These are phyloP conservation scores for Trametes versicolor DNA, from an alignment of 1,284 basidiomycete genomes.

Conservation along the genomic window DNA sequence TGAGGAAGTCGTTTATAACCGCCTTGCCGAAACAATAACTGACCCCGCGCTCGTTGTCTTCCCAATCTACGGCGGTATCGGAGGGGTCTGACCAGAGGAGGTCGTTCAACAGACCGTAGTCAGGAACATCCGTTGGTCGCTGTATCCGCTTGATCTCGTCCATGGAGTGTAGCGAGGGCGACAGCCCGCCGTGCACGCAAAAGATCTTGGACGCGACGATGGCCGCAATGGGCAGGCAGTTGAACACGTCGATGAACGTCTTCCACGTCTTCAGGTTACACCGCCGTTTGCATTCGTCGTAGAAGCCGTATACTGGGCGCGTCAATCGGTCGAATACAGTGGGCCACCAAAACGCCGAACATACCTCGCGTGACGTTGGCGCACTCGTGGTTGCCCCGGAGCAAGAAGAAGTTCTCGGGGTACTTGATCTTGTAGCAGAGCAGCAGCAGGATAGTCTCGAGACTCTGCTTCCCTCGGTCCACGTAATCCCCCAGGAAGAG, in stretches of 20 bases:
- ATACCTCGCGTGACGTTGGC: conserved; percentile 97
- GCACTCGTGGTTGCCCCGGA: conserved; percentile 99
- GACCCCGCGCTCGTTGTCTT: conserved; percentile 99
- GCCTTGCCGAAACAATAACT: conserved; percentile 99
- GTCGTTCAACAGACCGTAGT: conserved; percentile 98
- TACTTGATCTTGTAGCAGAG: conserved; percentile 99
- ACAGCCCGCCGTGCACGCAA: conserved; percentile 98
- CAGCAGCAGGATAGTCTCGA: conserved; percentile 97
- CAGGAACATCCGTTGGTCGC: conserved; percentile 98
- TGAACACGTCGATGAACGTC: conserved; percentile 99
- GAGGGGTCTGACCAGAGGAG: conserved; percentile 98
- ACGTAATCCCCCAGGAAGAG: conserved; percentile 99
- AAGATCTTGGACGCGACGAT: conserved; percentile 99
- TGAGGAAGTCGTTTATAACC: conserved; percentile 96
- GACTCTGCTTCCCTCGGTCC: conserved; percentile 97
- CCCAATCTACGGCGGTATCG: conserved; percentile 98
- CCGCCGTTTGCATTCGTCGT: conserved; percentile 99
- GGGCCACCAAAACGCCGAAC: conserved; percentile 37
- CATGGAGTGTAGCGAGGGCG: conserved; percentile 98
- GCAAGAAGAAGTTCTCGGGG: conserved; percentile 99
- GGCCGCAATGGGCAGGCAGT: conserved; percentile 97
- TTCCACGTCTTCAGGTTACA: conserved; percentile 99
- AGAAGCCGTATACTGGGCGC: conserved; percentile 94
- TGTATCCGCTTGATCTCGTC: conserved; percentile 99
- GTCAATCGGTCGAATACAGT: conserved; percentile 33